Evolutionary conservation across 2,329 filamentous ascomycete genomes (phyloP), one percentile per base, ranked within the genome.

Genomic region (Colletotrichum orchidophilum): DNA sequence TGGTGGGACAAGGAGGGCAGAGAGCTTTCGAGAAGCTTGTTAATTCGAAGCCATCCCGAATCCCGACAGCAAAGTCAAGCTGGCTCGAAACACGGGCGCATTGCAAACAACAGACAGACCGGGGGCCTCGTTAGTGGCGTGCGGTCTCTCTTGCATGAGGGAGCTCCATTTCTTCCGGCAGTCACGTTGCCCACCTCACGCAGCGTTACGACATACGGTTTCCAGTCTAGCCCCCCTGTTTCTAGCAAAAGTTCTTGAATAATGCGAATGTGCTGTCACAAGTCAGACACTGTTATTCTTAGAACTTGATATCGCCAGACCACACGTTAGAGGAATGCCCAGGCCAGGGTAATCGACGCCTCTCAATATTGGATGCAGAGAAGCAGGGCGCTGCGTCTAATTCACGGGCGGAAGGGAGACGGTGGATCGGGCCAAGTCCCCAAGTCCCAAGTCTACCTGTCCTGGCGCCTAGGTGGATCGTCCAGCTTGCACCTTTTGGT

Each of bases 171-270:
- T 63, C 63, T 67, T 39, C 63, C 52, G 57, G 58, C 52, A 63
- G 67, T 70, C 57, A 67, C 39, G 39, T 55, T 46, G 63, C 57
- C 63, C 63, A 70, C 50, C 63, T 62, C 63, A 70, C 50, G 68
- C 39, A 18, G 39, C 39, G 39, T 46, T 61, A 67, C n/a, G n/a
- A n/a, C n/a, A 31, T 55, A 70, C 58, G 29, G 58, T 68, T 33
- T 63, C 42, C 65, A 54, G 57, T 52, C 42, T 58, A 63, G 63
- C 46, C 39, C 63, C 63, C 63, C 49, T 65, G 33, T 60, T 71
- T 52, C 33, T 33, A 39, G 52, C 52, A 70, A 46, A 27, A 18
- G 33, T 35, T 46, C 21, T 35, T n/a, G 29, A 33, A 46, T 46
- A 46, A 46, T 46, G 18, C n/a, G 13, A 60, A 18, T 15, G 33